phyloP scores from a whole-genome alignment of 495 filamentous ascomycete species.

The Daldinia loculata region DNA sequence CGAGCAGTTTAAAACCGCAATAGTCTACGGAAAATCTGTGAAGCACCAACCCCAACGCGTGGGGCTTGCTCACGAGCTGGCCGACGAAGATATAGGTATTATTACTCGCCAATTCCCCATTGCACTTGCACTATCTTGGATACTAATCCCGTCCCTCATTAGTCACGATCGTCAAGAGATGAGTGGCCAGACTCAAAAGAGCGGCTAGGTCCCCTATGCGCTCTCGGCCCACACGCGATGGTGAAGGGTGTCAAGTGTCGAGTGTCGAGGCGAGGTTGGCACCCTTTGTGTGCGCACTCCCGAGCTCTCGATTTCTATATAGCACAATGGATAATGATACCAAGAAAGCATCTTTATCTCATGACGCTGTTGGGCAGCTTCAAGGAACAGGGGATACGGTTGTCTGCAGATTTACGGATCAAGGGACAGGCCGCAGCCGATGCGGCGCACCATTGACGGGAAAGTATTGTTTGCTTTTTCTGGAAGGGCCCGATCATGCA shows the following conservation, averaged over 20 bases:
- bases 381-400: slow-evolving; percentile 43
- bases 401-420: slow-evolving; percentile 48
- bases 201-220: slow-evolving; percentile 27
- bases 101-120: slow-evolving; percentile 25
- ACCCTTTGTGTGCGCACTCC: slow-evolving; percentile 26
- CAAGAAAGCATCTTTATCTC: slow-evolving; percentile 33
- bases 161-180: slow-evolving; percentile 97
- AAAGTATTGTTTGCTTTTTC: slow-evolving; percentile 42
- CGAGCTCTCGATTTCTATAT: slow-evolving; percentile 30
- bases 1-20: slow-evolving; percentile 92
- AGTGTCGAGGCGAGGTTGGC: too few species aligned
- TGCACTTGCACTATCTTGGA: slow-evolving; percentile 11
- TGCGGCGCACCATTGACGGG: slow-evolving; percentile 45
- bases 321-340: slow-evolving; percentile 31
- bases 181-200: slow-evolving; percentile 50
- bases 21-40: slow-evolving; percentile 97
- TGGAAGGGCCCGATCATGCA: slow-evolving; percentile 41
- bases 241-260: slow-evolving; percentile 18
- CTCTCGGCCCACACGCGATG: slow-evolving; percentile 18
- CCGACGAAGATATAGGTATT: slow-evolving; percentile 95
- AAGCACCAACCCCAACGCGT: slow-evolving; percentile 99
- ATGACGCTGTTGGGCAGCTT: slow-evolving; percentile 44
- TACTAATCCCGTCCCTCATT: slow-evolving; percentile 45
- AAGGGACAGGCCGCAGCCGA: slow-evolving; percentile 48
- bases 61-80: slow-evolving; percentile 88